Evolutionary conservation across 2,329 filamentous ascomycete genomes (phyloP), one percentile per base, ranked within the genome.

Genomic region (Magnaporthiopsis incrustans): DNA sequence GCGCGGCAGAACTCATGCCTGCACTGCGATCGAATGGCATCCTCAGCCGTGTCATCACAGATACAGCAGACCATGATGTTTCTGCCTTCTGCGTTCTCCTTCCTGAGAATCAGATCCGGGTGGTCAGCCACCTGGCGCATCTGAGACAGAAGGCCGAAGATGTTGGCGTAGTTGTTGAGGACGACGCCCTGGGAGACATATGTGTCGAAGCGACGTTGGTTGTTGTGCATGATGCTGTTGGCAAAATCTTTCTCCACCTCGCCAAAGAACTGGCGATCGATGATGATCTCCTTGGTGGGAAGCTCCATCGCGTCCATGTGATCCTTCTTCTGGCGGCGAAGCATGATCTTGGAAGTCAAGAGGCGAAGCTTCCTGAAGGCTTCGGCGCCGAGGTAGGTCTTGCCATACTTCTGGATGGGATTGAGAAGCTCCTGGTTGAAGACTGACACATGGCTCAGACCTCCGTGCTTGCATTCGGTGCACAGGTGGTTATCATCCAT

Each of bases 41-140:
- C 94, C 75, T 99, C 95, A 10, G 95, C 92, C 32, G 93, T 89
- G 75, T 98, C 95, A 73, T 99, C 95, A 74, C 95, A 99, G 70
- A 99, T 95, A 75, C 91, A 91, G 77, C 94, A 98, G 57, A 97
- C 88, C 50, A 97, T 80, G 15, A 97, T 82, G 68, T 98, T 97
- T 75, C 97, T 92, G 2, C 93, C 93, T 63, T 90, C 91, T 69
- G 92, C 87, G 3, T 84, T 85, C 67, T 94, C 86, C 77, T 95
- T 97, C 79, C 94, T 96, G 67, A 98, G 77, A 61, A 99, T 90
- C 50, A 99, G 77, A 77, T 99, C 95, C 0, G 95, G 95, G 73
- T 99, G 95, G 69, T 99, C 95, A 10, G 95, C 92, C 32, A 97
- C 91, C 78, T 99, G 95, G 64, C 95, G 89, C 94, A 99, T 98